These are phyloP conservation scores for Fraxinus platypoda DNA, from an alignment of 305 asterid species.

Conservation along the genomic window DNA sequence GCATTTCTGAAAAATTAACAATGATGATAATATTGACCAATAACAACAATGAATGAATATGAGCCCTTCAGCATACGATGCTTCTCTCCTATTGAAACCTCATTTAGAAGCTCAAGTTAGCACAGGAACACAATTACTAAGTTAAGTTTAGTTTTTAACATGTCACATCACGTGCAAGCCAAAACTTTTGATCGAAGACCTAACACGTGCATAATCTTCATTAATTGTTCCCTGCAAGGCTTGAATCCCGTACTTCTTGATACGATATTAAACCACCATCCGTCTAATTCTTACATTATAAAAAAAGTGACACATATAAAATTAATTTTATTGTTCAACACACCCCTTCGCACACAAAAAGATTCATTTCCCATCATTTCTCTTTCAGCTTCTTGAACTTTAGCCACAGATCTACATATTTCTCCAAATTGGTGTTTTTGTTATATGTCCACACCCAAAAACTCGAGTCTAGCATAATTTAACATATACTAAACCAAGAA, in stretches of 20 bases:
- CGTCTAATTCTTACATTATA: not conserved
- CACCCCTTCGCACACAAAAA: not conserved
- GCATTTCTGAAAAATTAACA: not conserved
- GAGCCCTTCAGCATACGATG: not conserved
- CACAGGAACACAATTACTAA: not conserved
- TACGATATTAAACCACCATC: not conserved
- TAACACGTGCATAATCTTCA: not conserved
- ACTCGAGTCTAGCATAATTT: not conserved
- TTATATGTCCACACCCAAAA: not conserved
- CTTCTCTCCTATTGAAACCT: not conserved
- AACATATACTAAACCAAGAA: not conserved
- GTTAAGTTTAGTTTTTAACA: not conserved
- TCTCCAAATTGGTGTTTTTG: not conserved
- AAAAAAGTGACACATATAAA: not conserved
- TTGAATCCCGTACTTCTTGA: not conserved
- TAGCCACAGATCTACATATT: not conserved
- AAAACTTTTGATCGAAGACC: not conserved
- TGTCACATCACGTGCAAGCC: not conserved
- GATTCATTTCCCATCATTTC: not conserved
- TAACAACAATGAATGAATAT: not conserved
- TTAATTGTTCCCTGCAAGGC: not conserved
- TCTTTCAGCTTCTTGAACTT: not conserved
- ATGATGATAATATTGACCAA: not conserved
- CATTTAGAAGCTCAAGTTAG: not conserved
- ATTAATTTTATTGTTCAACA: not conserved